Conservation (phyloP, 2,329 filamentous ascomycete species). For the Penicillium sp. region DNA sequence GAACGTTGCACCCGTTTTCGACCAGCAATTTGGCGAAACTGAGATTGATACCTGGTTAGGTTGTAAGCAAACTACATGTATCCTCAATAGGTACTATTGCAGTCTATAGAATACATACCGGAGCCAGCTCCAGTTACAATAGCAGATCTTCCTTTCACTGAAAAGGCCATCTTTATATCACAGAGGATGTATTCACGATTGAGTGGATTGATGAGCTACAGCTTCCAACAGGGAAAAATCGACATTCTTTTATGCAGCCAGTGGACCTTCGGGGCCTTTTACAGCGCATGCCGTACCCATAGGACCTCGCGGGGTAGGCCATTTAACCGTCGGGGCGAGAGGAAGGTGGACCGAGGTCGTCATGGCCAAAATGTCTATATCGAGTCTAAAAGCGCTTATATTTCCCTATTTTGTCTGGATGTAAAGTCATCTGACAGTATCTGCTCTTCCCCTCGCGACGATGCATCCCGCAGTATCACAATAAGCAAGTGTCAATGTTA, state of each 20-base stretch:
- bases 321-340: conserved; percentile 12
- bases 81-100: background rate
- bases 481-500: no score
- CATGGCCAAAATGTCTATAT: conserved; percentile 10
- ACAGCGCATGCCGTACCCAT: conserved; percentile 15
- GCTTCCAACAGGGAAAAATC: background rate
- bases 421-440: background rate
- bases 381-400: background rate
- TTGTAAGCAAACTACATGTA: background rate
- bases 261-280: conserved; percentile 16
- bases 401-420: background rate
- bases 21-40: conserved; percentile 46
- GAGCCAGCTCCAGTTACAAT: conserved; percentile 58
- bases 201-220: background rate
- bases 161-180: conserved; percentile 34
- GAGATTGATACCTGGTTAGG: conserved; percentile 45
- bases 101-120: conserved; percentile 35
- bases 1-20: conserved; percentile 48
- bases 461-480: no score
- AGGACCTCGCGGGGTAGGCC: conserved; percentile 2
- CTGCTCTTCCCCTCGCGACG: background rate
- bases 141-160: conserved; percentile 49
- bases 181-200: background rate
- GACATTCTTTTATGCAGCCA: conserved; percentile 10
- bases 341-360: conserved; percentile 15